These are phyloP conservation scores for Agroathelia rolfsii DNA, from an alignment of 1,284 basidiomycete genomes.

Conservation along the genomic window DNA sequence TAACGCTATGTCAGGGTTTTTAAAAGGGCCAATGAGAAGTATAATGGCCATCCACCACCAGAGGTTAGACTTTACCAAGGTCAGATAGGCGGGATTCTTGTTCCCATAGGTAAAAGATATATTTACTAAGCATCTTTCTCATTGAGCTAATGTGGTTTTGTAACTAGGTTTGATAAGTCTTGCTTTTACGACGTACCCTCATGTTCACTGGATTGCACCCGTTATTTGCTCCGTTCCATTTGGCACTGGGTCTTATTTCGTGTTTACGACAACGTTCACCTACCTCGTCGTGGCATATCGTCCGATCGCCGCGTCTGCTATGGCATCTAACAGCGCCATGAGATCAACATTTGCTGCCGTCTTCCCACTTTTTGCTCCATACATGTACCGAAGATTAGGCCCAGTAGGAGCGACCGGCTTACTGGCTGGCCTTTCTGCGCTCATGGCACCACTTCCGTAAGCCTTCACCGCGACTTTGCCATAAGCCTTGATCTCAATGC, in stretches of 20 bases:
- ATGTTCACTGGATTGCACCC: slow-evolving; percentile 65
- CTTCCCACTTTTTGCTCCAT: slow-evolving; percentile 60
- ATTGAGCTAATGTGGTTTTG: slow-evolving; percentile 3
- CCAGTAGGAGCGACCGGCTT: slow-evolving; percentile 70
- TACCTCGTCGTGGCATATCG: slow-evolving; percentile 66
- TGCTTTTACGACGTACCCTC: slow-evolving; percentile 60
- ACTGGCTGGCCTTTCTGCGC: slow-evolving; percentile 59
- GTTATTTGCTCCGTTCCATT: slow-evolving; percentile 58
- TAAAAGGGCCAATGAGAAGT: slow-evolving; percentile 18
- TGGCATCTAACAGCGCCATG: slow-evolving; percentile 66
- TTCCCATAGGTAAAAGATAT: slow-evolving; percentile 39
- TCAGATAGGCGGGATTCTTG: slow-evolving; percentile 57
- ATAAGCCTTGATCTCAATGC: slow-evolving; percentile 6
- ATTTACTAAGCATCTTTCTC: not conserved
- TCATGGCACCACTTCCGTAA: slow-evolving; percentile 66
- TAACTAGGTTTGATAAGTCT: slow-evolving; percentile 53
- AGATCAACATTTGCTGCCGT: slow-evolving; percentile 59
- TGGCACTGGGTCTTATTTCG: slow-evolving; percentile 47
- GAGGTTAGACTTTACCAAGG: slow-evolving; percentile 63
- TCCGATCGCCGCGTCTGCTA: slow-evolving; percentile 68
- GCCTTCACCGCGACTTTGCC: slow-evolving; percentile 17
- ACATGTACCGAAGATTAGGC: slow-evolving; percentile 51
- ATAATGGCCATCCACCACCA: slow-evolving; percentile 49
- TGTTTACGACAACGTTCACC: slow-evolving; percentile 63
- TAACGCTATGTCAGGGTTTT: slow-evolving; percentile 17